A percentile compares a stretch with the other conserved stretches of the same genome.
Conservation (phyloP, 441 rosid species). For the Eruca vesicaria region DNA sequence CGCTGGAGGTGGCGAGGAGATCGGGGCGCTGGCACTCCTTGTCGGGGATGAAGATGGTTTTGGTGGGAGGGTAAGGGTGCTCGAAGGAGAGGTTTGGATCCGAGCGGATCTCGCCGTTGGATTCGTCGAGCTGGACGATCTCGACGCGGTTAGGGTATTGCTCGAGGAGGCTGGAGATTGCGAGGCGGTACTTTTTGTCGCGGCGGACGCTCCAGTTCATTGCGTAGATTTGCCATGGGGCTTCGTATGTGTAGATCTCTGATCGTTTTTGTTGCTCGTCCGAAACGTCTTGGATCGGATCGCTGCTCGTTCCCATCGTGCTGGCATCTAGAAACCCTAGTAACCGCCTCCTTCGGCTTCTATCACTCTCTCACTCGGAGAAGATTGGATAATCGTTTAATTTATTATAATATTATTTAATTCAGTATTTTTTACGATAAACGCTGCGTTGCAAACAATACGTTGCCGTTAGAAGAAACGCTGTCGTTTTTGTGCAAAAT, state of each 20-base stretch:
- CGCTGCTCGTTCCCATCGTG: conserved; percentile 75
- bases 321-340: conserved; percentile 22
- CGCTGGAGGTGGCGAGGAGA: conserved; percentile 87
- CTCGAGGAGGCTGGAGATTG: conserved; percentile 92
- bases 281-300: conserved; percentile 67
- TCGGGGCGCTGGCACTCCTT: conserved; percentile 86
- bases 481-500: not conserved
- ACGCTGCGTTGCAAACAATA: not conserved
- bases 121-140: conserved; percentile 83
- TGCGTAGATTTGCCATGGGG: not conserved
- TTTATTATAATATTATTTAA: not conserved
- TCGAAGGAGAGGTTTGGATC: conserved; percentile 87
- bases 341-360: conserved; percentile 21
- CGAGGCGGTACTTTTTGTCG: conserved; percentile 92
- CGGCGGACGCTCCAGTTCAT: conserved; percentile 88
- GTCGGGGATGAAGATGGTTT: conserved; percentile 87
- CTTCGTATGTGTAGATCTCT: not conserved
- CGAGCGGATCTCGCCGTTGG: conserved; percentile 94
- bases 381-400: not conserved
- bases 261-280: conserved; percentile 20
- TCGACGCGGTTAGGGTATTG: conserved; percentile 37
- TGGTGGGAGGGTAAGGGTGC: conserved; percentile 88
- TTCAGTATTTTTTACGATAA: not conserved
- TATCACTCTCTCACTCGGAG: conserved; percentile 12
- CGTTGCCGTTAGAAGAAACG: conserved; percentile 11